Base-by-base conservation (phyloP, 306 rosid species). In the Cucumis sativus region DNA sequence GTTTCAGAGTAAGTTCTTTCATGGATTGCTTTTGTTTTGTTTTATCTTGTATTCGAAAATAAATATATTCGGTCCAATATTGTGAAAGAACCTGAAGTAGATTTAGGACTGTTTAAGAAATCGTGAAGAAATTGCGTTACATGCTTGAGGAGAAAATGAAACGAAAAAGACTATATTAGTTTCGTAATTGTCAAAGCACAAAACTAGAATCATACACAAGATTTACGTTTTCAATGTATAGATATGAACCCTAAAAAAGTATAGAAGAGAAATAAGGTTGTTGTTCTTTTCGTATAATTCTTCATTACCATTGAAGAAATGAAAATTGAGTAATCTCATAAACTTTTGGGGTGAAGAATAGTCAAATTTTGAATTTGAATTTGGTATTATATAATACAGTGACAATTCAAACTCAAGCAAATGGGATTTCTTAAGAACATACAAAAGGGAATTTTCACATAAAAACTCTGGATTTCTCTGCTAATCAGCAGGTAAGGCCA, bases 1-100 rank as follows among this genome's bases (percentile, higher is more conserved):
- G 88, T 85, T 83, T 85, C 84, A 51, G 77, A 49, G 83, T 71
- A 83, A 79, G 88, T 79, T 23, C 35, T 61, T 13, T 61, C 30
- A 57, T 5, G 61, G 61, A 62, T 57, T 39, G 35, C 23, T 35
- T 23, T 4, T 9, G 23, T 55, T 17, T 75, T 4, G 10, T 21
- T 75, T 37, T 23, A 23, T 75, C 67, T 71, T 52, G 51, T 58
- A n/a, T 54, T 25, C 57, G 15, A 25, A 47, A 47, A 25, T 47
- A 1, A 25, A 4, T 23, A 23, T 23, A 23, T 15, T 47, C 2
- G 6, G 3, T 71, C 9, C 8, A 47, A 8, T 49, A n/a, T n/a
- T n/a, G 23, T 25, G 13, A 49, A 47, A 71, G 15, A 71, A 49
- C 7, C 13, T 14, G 41, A 25, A 16, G 15, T 16, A 49, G 23